A percentile compares a stretch with the other conserved stretches of the same genome.
Evolutionary conservation across 176 grass and related monocot species (phyloP).

Genomic region (Triticum turgidum): DNA sequence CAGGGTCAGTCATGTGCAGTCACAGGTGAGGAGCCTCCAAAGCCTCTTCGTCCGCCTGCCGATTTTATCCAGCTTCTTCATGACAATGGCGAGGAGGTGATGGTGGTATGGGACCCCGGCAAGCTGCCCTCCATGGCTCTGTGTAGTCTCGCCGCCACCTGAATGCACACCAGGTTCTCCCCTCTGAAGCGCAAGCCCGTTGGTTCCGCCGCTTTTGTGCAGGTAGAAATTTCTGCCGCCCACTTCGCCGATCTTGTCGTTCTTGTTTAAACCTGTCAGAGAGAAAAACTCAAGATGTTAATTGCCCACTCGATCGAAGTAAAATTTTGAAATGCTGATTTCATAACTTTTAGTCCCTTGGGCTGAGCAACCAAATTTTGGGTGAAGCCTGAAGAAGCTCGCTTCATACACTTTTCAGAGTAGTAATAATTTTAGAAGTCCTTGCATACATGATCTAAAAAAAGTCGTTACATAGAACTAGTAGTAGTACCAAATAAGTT

Average conservation of each 20-base stretch:
- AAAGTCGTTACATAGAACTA: background rate
- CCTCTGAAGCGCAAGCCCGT: conserved; percentile 24
- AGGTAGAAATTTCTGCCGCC: conserved; percentile 84
- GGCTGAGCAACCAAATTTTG: background rate
- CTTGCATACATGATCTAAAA: background rate
- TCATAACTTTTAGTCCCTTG: background rate
- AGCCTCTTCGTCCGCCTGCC: conserved; percentile 23
- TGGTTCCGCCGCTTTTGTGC: conserved; percentile 49
- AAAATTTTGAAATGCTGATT: conserved; percentile 1
- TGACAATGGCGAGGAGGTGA: conserved; percentile 29
- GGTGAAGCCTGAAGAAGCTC: background rate
- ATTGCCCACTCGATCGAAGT: background rate
- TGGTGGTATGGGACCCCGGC: background rate
- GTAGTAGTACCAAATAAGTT: no score
- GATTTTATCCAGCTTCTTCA: conserved; percentile 37
- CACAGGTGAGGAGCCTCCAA: conserved; percentile 45
- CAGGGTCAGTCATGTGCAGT: conserved; percentile 36
- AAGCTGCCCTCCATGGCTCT: background rate
- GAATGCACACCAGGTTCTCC: conserved; percentile 21
- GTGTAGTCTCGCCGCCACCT: background rate
- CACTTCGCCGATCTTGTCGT: conserved; percentile 74
- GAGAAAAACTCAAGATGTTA: conserved; percentile 3
- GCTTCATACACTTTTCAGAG: background rate
- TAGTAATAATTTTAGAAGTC: background rate
- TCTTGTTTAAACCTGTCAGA: conserved; percentile 67